Base-by-base conservation (phyloP, 495 filamentous ascomycete species). In the Penicillium coffeae region DNA sequence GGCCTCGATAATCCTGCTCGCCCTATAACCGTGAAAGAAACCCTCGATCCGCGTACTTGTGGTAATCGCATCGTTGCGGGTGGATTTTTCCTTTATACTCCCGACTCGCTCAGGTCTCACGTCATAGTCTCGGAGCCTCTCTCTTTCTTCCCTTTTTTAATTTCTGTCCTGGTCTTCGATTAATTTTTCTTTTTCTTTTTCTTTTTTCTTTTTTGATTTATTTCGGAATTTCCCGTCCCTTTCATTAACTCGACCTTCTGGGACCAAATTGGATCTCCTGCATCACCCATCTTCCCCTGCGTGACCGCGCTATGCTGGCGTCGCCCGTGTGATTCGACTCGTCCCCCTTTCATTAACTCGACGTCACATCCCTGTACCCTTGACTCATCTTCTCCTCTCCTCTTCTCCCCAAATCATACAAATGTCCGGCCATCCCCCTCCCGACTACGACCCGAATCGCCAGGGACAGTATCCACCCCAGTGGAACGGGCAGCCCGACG, bases 401-500 rank as follows among this genome's bases (percentile, higher is more conserved):
- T 50, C 40, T 49, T 49, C 37, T 19, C 45, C 39, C 48, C 25
- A 58, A 42, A 41, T 21, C 45, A 43, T 32, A 49, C 59, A 65
- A 76, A 78, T 78, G 75, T 78, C 75, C 64, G 68, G 59, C 66
- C 60, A 69, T 54, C 68, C 68, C 60, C 18, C 12, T 37, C 61
- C 63, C 64, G 64, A 72, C 52, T 59, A 55, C 38, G 54, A 56
- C 48, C 45, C 45, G 27, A 60, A 51, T 49, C 58, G 58, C 18
- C 54, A 49, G 42, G 55, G 66, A 55, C 69, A 69, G 60, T 73
- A 73, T 70, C 72, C 71, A 56, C 73, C 66, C 22, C 69, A 66
- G 59, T 76, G 73, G 74, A 69, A 71, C 52, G 66, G 58, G 62
- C 71, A 70, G 62, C 56, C 64, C 45, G 71, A 72, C 52, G 73